Evolutionary conservation across 352 stramenopile genomes (phyloP).

Genomic region (Phytophthora cryptogea): DNA sequence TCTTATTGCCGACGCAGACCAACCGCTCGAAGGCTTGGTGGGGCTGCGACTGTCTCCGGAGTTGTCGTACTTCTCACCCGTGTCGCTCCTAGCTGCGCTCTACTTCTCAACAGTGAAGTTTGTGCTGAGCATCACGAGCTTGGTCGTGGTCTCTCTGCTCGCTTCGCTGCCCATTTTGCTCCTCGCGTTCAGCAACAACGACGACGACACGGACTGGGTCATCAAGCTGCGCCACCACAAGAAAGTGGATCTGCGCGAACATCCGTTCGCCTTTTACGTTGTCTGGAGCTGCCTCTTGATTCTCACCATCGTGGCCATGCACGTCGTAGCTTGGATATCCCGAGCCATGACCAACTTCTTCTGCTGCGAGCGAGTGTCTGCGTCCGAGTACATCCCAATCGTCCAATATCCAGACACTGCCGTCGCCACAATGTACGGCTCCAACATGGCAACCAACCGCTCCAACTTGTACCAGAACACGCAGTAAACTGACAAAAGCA

Average conservation of each 20-base stretch:
- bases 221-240: constrained; percentile 34
- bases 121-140: constrained; percentile 50
- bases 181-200: constrained; percentile 17
- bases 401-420: constrained; percentile 31
- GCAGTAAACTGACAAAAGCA: not conserved
- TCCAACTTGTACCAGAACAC: constrained; percentile 9
- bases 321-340: constrained; percentile 52
- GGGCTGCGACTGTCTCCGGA: constrained; percentile 52
- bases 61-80: constrained; percentile 56
- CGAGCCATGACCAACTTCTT: constrained; percentile 61
- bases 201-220: constrained; percentile 26
- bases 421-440: constrained; percentile 22
- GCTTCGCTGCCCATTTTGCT: constrained; percentile 37
- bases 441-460: constrained; percentile 7
- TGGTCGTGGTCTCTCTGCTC: constrained; percentile 38
- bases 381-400: constrained; percentile 50
- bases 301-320: constrained; percentile 58
- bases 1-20: constrained; percentile 44
- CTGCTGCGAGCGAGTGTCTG: constrained; percentile 66
- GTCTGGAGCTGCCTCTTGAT: constrained; percentile 50
- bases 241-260: constrained; percentile 34
- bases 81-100: constrained; percentile 58
- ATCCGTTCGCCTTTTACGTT: constrained; percentile 49
- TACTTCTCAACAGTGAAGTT: constrained; percentile 79
- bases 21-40: constrained; percentile 37